Evolutionary conservation across 768 basidiomycete genomes (phyloP).

Genomic region (Amanita fuliginea): DNA sequence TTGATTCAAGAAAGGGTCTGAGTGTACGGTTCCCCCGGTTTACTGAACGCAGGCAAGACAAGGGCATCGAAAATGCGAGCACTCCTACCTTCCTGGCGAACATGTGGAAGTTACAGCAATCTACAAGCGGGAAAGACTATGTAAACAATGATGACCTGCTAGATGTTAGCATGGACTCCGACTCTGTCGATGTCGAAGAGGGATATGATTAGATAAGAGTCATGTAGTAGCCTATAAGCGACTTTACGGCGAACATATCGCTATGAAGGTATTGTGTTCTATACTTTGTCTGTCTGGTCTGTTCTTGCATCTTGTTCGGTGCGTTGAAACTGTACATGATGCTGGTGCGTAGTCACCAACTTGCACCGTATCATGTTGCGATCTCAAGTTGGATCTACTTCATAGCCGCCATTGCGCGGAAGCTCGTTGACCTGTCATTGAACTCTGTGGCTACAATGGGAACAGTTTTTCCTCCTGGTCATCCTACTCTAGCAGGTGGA

Average conservation of each 20-base stretch:
- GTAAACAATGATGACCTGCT: slow-evolving; percentile 53
- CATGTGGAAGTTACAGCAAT: slow-evolving; percentile 58
- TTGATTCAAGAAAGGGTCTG: slow-evolving; percentile 47
- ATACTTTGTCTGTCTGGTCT: neutral
- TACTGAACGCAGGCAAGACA: slow-evolving; percentile 64
- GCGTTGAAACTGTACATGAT: slow-evolving; percentile 34
- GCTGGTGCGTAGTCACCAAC: slow-evolving; percentile 27
- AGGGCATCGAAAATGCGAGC: slow-evolving; percentile 60
- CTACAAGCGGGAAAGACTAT: slow-evolving; percentile 6
- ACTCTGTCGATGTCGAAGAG: neutral
- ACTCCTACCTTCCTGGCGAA: slow-evolving; percentile 57
- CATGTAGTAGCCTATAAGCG: too few species aligned
- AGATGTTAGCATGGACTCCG: slow-evolving; percentile 27
- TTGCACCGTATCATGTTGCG: too few species aligned
- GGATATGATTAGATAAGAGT: too few species aligned
- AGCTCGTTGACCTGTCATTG: slow-evolving; percentile 25
- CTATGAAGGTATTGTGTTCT: neutral
- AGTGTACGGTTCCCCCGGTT: slow-evolving; percentile 87
- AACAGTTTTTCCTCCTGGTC: slow-evolving; percentile 31
- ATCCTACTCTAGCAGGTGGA: slow-evolving; percentile 27
- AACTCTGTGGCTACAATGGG: slow-evolving; percentile 37
- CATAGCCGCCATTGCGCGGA: slow-evolving; percentile 33
- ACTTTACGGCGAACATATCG: too few species aligned
- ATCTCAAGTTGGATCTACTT: too few species aligned
- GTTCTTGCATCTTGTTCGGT: neutral